Base-by-base conservation (phyloP, 192 early-diverging fungal genomes). In the Backusella parvicylindrica region DNA sequence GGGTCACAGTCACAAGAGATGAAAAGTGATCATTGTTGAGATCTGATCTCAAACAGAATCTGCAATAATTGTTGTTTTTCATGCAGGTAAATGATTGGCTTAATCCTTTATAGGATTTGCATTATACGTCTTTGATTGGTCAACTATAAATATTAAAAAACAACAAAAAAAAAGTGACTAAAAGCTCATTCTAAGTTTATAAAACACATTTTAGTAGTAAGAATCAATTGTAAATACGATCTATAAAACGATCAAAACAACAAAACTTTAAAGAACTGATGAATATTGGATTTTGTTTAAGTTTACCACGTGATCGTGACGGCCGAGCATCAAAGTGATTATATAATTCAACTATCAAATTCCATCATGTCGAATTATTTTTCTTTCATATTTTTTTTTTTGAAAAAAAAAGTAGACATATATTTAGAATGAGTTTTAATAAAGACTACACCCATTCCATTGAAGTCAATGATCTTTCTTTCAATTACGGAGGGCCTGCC, bases 401-500 rank as follows among this genome's bases (percentile, higher is more conserved):
- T 26, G 3, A 12, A n/a, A n/a, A n/a, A n/a, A n/a, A n/a, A n/a
- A n/a, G n/a, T n/a, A n/a, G n/a, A n/a, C n/a, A 60, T 4, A 13
- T 6, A 7, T 21, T 23, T n/a, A 18, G n/a, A 50, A 60, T 60
- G 53, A 9, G 23, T 13, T 11, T 28, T 12, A 9, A 60, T 28
- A 60, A 60, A 60, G 23, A 60, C 23, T 60, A 60, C 11, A 12
- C 8, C 9, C 53, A 60, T 12, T 60, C 53, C 23, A 70, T 93
- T 26, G 75, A 88, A 12, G 84, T 91, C 31, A 56, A 70, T 11
- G 41, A 87, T 43, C 84, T 94, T 23, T 82, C 68, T 60, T 94
- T 89, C 71, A 80, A 72, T 31, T 92, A 84, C 71, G 89, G 91
- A 32, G 91, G 86, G 9, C 82, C 83, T 6, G 30, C 63, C 2